Percentiles rank a stretch among this genome's conserved stretches.
Evolutionary conservation across 1,139 yeast species (phyloP).

Genomic region (Diutina scorzettiae): DNA sequence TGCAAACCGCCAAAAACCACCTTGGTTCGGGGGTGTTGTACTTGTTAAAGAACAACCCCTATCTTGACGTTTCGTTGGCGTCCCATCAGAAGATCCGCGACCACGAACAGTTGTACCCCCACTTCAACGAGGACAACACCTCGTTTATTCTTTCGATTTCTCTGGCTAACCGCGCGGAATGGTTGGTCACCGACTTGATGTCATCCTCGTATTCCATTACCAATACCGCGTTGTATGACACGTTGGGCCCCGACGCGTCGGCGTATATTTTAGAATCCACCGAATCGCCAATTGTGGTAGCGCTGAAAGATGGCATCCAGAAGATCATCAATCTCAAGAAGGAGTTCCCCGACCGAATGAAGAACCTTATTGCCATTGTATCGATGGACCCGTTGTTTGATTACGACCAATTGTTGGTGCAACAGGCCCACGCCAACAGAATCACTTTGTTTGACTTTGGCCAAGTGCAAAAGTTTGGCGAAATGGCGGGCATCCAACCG

Average conservation of each 20-base stretch:
- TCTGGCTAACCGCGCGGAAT: conserved; percentile 15
- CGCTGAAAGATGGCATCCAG: conserved; percentile 10
- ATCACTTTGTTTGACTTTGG: conserved; percentile 12
- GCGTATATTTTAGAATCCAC: conserved; percentile 15
- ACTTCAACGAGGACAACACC: conserved; percentile 13
- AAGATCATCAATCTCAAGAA: conserved; percentile 12
- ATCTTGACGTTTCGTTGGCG: conserved; percentile 12
- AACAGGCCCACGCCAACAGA: conserved; percentile 8
- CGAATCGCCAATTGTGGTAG: conserved; percentile 14
- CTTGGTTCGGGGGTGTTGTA: conserved; percentile 24
- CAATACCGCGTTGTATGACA: conserved; percentile 18
- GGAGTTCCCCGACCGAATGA: conserved; percentile 11
- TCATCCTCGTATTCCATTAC: conserved; percentile 14
- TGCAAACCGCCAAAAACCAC: conserved; percentile 13
- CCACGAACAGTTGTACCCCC: conserved; percentile 15
- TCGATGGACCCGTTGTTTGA: conserved; percentile 15
- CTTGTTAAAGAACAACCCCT: conserved; percentile 20
- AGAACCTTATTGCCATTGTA: conserved; percentile 12
- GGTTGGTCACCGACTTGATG: conserved; percentile 16
- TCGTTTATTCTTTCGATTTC: conserved; percentile 14
- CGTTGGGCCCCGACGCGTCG: conserved; percentile 16
- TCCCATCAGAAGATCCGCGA: conserved; percentile 18
- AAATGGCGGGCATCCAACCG: conserved; percentile 12
- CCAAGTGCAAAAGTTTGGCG: conserved; percentile 20
- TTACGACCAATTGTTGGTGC: conserved; percentile 10